phyloP scores from a whole-genome alignment of 176 grass and related monocot species.

The Carex scoparia region DNA sequence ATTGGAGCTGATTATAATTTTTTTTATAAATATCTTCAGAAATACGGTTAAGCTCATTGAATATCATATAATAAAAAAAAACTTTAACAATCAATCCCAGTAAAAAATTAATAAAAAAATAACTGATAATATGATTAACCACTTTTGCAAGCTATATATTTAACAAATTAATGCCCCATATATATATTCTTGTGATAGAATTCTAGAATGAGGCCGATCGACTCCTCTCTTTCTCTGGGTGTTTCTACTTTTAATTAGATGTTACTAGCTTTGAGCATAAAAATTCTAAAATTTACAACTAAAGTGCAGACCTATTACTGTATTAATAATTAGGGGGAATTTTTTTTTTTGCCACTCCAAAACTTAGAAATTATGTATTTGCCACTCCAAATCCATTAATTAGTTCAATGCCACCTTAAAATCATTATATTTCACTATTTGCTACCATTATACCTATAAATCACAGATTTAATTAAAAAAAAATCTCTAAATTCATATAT shows the following conservation, averaged over 20 bases:
- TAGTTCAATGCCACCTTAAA: too few species aligned
- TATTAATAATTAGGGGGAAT: not conserved
- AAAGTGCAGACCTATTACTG: slow-evolving; percentile 24
- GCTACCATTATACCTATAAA: too few species aligned
- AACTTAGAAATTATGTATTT: too few species aligned
- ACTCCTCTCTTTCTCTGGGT: not conserved
- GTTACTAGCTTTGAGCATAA: not conserved
- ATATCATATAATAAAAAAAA: too few species aligned
- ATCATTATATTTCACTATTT: too few species aligned
- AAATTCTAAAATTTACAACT: not conserved
- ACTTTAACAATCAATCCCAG: not conserved
- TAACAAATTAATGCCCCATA: not conserved
- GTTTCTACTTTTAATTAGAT: not conserved
- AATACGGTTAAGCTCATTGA: too few species aligned
- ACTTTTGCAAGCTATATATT: not conserved
- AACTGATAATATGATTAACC: not conserved
- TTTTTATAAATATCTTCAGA: too few species aligned
- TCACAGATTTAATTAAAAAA: too few species aligned
- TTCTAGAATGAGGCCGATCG: not conserved
- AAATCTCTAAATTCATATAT: too few species aligned
- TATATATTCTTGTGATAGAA: not conserved
- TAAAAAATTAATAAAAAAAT: not conserved
- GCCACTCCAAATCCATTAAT: too few species aligned
- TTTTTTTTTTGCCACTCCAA: too few species aligned
- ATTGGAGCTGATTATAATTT: too few species aligned